Evolutionary conservation across 2,329 filamentous ascomycete species (phyloP), one percentile per base, ranked within the genome.

Genomic region (Pestalotiopsis sp.): DNA sequence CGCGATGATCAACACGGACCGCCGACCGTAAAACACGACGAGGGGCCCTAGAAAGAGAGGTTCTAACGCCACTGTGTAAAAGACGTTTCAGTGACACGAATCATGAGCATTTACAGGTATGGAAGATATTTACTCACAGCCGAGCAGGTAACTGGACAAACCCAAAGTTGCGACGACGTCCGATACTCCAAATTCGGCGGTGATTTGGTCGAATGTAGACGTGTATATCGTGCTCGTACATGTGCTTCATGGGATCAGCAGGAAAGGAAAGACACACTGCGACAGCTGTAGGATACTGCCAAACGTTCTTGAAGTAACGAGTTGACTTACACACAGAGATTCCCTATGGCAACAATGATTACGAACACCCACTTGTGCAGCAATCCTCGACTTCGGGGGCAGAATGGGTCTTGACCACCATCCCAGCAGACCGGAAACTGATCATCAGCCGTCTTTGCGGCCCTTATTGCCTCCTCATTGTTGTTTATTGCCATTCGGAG

Each of bases 161-260:
- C 45, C 45, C 45, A 52, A 23, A 9, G n/a, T 52, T n/a, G 45
- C 45, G 1, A 52, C 45, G 6, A 23, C 20, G n/a, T n/a, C 20
- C 5, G 45, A 52, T 2, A 52, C 11, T 4, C 17, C n/a, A 5
- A 52, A 52, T 4, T 52, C 45, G 5, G 5, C 45, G 1, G 45
- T 52, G 45, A 52, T 52, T 9, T 52, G 45, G 7, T 52, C 14
- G 20, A n/a, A 52, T 7, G 45, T 52, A 52, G 45, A 89, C 0
- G 94, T 95, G 80, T 98, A 97, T 74, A 97, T 90, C n/a, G 94
- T 96, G 62, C 92, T 95, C 1, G 93, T 89, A 77, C 91, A 94
- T 9, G 94, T 97, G 67, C 92, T 94, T 74, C 20, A 25, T 57
- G n/a, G 12, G 1, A 11, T 67, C 27, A 20, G 65, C 17, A 25